These are phyloP conservation scores for Batkoa obscura DNA, from an alignment of 371 early-diverging fungal genomes.

Conservation along the genomic window DNA sequence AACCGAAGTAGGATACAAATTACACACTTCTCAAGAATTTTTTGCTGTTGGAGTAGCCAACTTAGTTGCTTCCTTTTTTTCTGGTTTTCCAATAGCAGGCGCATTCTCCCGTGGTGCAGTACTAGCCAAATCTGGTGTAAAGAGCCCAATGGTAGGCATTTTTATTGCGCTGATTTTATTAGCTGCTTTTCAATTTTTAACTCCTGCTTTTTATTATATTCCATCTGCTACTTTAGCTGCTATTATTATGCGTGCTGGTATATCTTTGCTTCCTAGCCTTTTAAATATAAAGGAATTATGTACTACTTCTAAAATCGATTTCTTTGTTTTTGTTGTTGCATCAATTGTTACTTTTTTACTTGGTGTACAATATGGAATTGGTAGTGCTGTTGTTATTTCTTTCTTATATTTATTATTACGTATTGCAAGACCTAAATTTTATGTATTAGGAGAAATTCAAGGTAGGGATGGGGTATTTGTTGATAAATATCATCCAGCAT, in stretches of 20 bases:
- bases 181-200: constrained; percentile 50
- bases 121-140: constrained; percentile 51
- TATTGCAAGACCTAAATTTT: constrained; percentile 38
- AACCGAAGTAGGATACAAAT: constrained; percentile 19
- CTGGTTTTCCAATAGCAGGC: constrained; percentile 63
- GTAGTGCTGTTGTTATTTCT: constrained; percentile 33
- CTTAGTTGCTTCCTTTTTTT: constrained; percentile 57
- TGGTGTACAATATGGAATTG: constrained; percentile 39
- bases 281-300: constrained; percentile 14
- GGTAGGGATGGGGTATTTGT: constrained; percentile 8
- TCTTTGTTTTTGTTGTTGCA: constrained; percentile 35
- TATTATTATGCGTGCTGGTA: constrained; percentile 32
- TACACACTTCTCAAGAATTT: constrained; percentile 50
- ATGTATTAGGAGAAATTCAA: constrained; percentile 13
- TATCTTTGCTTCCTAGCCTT: constrained; percentile 12
- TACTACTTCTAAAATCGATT: constrained; percentile 16
- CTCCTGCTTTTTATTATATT: constrained; percentile 65
- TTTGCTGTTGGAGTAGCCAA: constrained; percentile 67
- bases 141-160: constrained; percentile 56
- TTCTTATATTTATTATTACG: constrained; percentile 37
- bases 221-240: constrained; percentile 37
- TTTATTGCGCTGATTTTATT: constrained; percentile 51
- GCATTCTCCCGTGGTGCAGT: constrained; percentile 77
- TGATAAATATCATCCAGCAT: background rate
- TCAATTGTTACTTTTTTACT: constrained; percentile 42